phyloP scores from a whole-genome alignment of 2,329 filamentous ascomycete species.

The Beauveria sp. region DNA sequence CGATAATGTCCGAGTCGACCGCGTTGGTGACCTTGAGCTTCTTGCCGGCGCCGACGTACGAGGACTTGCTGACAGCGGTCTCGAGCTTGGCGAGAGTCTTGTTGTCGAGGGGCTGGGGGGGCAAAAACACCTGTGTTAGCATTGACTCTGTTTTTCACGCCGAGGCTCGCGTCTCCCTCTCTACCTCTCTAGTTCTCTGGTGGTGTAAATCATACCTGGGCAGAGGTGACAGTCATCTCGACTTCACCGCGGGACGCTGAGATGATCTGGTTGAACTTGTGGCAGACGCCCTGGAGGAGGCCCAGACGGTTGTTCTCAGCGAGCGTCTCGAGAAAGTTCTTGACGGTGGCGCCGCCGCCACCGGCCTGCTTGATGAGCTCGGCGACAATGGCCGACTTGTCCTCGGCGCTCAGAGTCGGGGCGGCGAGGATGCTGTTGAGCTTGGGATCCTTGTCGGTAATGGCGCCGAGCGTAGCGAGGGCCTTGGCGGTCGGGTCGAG shows the following conservation, averaged over 20 bases:
- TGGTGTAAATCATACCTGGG: slow-evolving; percentile 54
- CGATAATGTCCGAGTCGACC: slow-evolving; percentile 92
- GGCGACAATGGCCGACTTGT: slow-evolving; percentile 80
- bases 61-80: slow-evolving; percentile 78
- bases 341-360: slow-evolving; percentile 70
- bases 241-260: slow-evolving; percentile 86
- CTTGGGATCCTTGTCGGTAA: slow-evolving; percentile 78
- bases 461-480: slow-evolving; percentile 59
- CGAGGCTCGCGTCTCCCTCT: neutral
- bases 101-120: slow-evolving; percentile 69
- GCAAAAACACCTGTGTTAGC: slow-evolving; percentile 17
- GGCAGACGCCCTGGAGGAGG: slow-evolving; percentile 70
- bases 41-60: slow-evolving; percentile 83
- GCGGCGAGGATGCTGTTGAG: slow-evolving; percentile 67
- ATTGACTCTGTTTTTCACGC: neutral
- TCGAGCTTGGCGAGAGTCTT: slow-evolving; percentile 83
- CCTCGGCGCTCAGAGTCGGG: slow-evolving; percentile 67
- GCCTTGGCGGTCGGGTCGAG: slow-evolving; percentile 83
- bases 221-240: slow-evolving; percentile 85
- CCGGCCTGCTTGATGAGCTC: slow-evolving; percentile 83
- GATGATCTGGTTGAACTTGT: slow-evolving; percentile 85
- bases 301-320: slow-evolving; percentile 95
- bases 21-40: slow-evolving; percentile 96
- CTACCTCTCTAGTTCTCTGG: too few species aligned
- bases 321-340: slow-evolving; percentile 86